Evolutionary conservation across 371 early-diverging fungal species (phyloP).

Genomic region (Sporodiniella umbellata): DNA sequence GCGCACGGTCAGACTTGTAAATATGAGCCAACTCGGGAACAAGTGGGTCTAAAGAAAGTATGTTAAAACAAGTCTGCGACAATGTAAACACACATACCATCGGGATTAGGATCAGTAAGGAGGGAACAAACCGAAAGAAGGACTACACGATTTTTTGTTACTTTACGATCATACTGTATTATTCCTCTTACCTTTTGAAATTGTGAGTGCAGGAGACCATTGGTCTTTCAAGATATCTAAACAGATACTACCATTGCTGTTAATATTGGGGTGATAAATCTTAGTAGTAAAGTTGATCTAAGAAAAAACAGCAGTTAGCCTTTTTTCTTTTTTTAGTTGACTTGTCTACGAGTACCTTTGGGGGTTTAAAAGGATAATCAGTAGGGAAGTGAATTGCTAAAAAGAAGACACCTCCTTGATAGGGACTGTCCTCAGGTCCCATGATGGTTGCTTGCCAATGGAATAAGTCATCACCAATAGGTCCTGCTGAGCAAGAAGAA

Average conservation of each 20-base stretch:
- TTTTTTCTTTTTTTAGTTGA: neutral
- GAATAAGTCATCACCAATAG: conserved; percentile 81
- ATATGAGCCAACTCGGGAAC: conserved; percentile 95
- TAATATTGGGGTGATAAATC: conserved; percentile 99
- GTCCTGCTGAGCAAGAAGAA: conserved; percentile 90
- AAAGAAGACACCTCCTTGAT: conserved; percentile 91
- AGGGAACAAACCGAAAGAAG: conserved; percentile 94
- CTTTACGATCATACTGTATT: neutral
- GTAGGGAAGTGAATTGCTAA: conserved; percentile 96
- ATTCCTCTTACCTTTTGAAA: conserved; percentile 72
- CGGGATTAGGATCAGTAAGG: conserved; percentile 98
- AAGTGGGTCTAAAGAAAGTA: conserved; percentile 65
- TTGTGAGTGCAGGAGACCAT: conserved; percentile 98
- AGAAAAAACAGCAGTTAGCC: neutral
- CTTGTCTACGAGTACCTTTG: conserved; percentile 59
- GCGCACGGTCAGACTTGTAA: conserved; percentile 89
- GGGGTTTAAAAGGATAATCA: conserved; percentile 99
- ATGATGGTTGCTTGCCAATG: conserved; percentile 96
- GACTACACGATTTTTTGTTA: no score
- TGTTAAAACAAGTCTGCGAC: neutral
- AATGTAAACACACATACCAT: conserved; percentile 28
- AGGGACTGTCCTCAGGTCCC: conserved; percentile 81
- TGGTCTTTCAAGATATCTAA: conserved; percentile 97
- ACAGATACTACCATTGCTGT: conserved; percentile 97
- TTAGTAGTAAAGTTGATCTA: conserved; percentile 91